phyloP scores from a whole-genome alignment of 306 rosid genomes.

The Styphnolobium japonicum region DNA sequence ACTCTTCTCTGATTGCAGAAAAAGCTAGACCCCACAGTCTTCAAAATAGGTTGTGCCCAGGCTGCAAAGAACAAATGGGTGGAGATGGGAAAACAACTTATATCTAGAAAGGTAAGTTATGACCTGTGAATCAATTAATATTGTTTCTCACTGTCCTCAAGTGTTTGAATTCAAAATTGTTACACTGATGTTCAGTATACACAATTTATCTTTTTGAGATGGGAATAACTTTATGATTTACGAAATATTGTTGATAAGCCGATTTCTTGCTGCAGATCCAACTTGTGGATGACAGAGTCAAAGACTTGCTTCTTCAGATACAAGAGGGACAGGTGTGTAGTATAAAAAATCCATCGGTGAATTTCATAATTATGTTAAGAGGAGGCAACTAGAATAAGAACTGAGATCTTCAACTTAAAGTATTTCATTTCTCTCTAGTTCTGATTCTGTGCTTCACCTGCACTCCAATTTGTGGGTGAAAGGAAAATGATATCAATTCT shows the following conservation, averaged over 20 bases:
- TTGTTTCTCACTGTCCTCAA: no score
- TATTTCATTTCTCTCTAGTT: background rate
- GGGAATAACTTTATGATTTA: background rate
- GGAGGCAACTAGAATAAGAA: background rate
- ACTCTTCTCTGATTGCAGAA: slow-evolving; percentile 55
- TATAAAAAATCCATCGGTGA: background rate
- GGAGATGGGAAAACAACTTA: slow-evolving; percentile 69
- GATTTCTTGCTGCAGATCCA: slow-evolving; percentile 49
- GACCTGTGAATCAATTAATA: no score
- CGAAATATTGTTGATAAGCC: background rate
- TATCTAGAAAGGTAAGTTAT: slow-evolving; percentile 68
- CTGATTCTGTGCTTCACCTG: background rate
- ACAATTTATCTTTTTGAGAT: background rate
- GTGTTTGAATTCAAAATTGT: no score
- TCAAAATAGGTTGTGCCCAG: slow-evolving; percentile 81
- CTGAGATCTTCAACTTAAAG: background rate
- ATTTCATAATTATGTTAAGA: background rate
- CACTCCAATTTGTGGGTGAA: background rate
- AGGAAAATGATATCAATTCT: background rate
- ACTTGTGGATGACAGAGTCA: slow-evolving; percentile 69
- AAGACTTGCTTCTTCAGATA: slow-evolving; percentile 59
- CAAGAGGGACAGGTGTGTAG: slow-evolving; percentile 64
- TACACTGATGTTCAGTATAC: background rate
- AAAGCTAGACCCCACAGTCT: slow-evolving; percentile 52
- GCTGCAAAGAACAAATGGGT: slow-evolving; percentile 92